Conservation (phyloP, 768 basidiomycete genomes). For the Roridomyces roridus region DNA sequence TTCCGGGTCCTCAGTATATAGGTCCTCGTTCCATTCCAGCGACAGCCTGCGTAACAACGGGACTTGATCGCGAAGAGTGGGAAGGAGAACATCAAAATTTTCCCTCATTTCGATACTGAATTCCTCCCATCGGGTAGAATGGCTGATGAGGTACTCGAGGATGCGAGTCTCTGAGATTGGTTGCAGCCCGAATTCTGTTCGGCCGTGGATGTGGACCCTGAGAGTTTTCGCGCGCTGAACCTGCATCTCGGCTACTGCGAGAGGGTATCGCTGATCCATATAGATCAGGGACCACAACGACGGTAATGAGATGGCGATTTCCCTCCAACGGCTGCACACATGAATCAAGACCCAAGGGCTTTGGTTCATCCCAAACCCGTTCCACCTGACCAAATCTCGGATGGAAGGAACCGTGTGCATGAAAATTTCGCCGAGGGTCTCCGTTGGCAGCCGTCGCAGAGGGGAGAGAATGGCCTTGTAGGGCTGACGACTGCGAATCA, state of each 20-base stretch:
- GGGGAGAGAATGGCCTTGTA: background rate
- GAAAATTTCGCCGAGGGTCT: conserved; percentile 7
- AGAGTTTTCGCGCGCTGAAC: background rate
- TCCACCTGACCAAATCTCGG: background rate
- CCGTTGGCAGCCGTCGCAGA: background rate
- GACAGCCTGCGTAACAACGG: background rate
- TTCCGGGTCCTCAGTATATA: too few relatives aligned
- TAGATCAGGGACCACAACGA: conserved; percentile 8
- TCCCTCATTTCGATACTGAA: background rate
- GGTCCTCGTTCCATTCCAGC: background rate
- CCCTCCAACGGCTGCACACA: conserved; percentile 1
- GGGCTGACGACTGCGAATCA: background rate
- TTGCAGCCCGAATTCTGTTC: background rate
- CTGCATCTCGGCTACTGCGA: background rate
- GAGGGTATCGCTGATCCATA: too few relatives aligned
- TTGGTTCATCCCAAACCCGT: background rate
- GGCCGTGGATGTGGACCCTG: background rate
- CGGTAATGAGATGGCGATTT: background rate
- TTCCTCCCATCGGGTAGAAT: background rate
- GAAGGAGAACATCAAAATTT: background rate
- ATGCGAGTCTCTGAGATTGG: background rate
- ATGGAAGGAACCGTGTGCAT: conserved; percentile 1
- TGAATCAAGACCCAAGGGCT: conserved; percentile 3
- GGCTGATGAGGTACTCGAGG: background rate
- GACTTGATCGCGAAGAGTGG: background rate